These are phyloP conservation scores for Tubosaeta brunneosetosa DNA, from an alignment of 768 basidiomycete species.

Conservation along the genomic window DNA sequence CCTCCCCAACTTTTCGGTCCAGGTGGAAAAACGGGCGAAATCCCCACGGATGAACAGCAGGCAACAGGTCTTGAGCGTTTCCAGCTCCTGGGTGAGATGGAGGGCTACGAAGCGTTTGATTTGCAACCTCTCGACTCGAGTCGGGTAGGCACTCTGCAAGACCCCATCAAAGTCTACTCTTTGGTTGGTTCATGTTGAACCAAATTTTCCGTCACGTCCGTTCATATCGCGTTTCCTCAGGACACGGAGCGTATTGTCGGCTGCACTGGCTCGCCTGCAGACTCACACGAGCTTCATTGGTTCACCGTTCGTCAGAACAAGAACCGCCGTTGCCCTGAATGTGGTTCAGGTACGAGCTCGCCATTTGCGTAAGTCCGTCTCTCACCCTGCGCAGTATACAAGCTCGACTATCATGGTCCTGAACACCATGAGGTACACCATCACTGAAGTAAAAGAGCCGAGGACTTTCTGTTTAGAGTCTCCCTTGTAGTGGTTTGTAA, in stretches of 20 bases:
- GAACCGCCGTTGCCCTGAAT: constrained; percentile 82
- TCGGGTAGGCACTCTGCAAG: constrained; percentile 78
- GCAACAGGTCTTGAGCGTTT: constrained; percentile 96
- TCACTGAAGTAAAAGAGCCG: constrained; percentile 30
- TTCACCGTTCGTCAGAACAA: constrained; percentile 62
- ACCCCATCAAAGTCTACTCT: constrained; percentile 86
- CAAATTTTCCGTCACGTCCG: not conserved
- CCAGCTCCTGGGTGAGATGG: constrained; percentile 82
- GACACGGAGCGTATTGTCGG: constrained; percentile 82
- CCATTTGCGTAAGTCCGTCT: not conserved
- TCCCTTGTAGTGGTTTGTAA: constrained; percentile 15
- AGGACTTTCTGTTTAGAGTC: constrained; percentile 8
- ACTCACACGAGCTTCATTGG: constrained; percentile 94
- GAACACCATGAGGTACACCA: constrained; percentile 47
- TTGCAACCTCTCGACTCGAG: constrained; percentile 77
- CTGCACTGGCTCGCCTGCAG: constrained; percentile 91
- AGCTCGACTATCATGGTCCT: constrained; percentile 65
- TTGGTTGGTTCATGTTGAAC: constrained; percentile 49
- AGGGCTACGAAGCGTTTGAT: constrained; percentile 90
- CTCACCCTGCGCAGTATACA: constrained; percentile 50
- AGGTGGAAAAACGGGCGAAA: constrained; percentile 67
- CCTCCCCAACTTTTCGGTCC: constrained; percentile 66
- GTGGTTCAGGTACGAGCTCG: constrained; percentile 73
- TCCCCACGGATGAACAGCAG: constrained; percentile 84
- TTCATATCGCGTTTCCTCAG: constrained; percentile 35